These are phyloP conservation scores for Exutisphaerella laricina DNA, from an alignment of 2,329 filamentous ascomycete species.

Conservation along the genomic window DNA sequence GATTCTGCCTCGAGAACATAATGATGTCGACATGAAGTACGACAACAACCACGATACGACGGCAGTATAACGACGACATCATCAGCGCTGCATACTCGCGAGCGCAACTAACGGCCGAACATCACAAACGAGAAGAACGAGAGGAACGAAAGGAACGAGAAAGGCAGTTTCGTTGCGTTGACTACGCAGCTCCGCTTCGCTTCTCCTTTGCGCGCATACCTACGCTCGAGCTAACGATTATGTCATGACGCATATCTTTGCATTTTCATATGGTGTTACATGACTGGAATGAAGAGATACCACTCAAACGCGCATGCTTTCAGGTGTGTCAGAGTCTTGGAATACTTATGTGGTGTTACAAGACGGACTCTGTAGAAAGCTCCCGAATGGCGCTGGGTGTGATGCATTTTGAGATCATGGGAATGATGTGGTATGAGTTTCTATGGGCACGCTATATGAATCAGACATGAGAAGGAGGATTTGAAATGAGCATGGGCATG, in stretches of 20 bases:
- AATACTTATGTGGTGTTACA: not conserved
- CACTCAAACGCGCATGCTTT: not conserved
- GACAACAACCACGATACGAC: not conserved
- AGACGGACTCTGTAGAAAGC: not conserved
- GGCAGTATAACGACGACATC: not conserved
- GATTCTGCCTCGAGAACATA: too few relatives aligned
- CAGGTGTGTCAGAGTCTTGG: not conserved
- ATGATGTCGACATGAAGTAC: constrained; percentile 3
- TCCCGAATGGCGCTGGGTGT: not conserved
- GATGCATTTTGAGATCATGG: not conserved
- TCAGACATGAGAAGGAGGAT: too few relatives aligned
- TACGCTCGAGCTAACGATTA: not conserved
- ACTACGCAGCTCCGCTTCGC: constrained; percentile 1
- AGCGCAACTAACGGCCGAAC: not conserved
- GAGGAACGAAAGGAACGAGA: constrained; percentile 3
- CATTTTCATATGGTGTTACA: constrained; percentile 1
- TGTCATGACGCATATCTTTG: not conserved
- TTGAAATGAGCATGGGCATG: not conserved
- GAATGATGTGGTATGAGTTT: not conserved
- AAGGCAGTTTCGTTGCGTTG: not conserved
- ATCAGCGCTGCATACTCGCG: not conserved
- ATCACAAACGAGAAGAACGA: constrained; percentile 1
- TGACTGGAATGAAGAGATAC: not conserved
- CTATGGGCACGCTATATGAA: too few relatives aligned
- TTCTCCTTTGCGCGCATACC: not conserved